Percentiles rank a stretch among this genome's conserved stretches.
Conservation (phyloP, 345 rosid species). For the Psidium guajava region DNA sequence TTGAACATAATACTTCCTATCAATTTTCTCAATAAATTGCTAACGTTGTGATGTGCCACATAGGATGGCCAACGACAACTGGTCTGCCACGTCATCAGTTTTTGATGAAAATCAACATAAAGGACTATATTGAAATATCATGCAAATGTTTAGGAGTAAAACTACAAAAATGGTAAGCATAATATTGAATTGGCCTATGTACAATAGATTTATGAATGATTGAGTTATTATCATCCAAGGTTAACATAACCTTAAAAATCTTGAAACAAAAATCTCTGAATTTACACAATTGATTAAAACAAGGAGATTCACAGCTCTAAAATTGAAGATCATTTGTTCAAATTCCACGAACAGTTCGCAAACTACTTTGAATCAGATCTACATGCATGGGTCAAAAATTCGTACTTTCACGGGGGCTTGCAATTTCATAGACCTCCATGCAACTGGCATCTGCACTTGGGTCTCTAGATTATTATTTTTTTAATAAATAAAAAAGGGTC, state of each 20-base stretch:
- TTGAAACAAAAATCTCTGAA: neutral
- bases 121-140: neutral
- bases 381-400: neutral
- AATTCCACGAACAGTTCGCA: neutral
- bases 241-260: neutral
- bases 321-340: neutral
- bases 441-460: neutral
- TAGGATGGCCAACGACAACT: neutral
- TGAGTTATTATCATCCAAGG: neutral
- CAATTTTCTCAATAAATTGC: neutral
- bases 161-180: neutral
- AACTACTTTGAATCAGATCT: neutral
- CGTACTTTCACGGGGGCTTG: neutral
- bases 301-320: neutral
- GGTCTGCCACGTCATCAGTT: neutral
- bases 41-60: neutral
- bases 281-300: neutral
- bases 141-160: fast-evolving
- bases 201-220: neutral
- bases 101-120: fast-evolving
- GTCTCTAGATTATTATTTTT: neutral
- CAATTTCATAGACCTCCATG: neutral
- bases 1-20: fast-evolving
- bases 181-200: neutral
- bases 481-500: too few species aligned